These are phyloP conservation scores for Chrysoporthe puriensis DNA, from an alignment of 2,329 filamentous ascomycete species.

Conservation along the genomic window DNA sequence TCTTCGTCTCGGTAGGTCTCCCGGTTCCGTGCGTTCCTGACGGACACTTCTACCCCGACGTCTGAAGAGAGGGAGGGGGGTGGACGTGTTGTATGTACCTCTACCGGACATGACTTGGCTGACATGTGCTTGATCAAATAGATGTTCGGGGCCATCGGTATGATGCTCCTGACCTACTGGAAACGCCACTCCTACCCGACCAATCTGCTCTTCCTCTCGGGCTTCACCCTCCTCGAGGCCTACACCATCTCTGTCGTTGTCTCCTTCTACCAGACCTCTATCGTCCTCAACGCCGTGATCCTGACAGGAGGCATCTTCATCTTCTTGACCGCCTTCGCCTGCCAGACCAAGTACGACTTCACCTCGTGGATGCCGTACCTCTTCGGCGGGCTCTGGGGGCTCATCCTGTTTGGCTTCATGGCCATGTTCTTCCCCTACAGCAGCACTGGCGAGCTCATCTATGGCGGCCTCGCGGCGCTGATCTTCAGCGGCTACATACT, in stretches of 20 bases:
- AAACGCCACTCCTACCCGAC: constrained; percentile 94
- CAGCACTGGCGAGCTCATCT: constrained; percentile 82
- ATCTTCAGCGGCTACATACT: constrained; percentile 95
- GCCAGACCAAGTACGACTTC: constrained; percentile 98
- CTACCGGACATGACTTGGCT: not conserved
- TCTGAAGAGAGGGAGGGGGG: not conserved
- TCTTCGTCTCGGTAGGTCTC: constrained; percentile 74
- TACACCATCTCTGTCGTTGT: constrained; percentile 93
- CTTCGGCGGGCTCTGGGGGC: constrained; percentile 85
- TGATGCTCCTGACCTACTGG: constrained; percentile 90
- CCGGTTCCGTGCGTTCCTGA: not conserved
- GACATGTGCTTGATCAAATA: constrained; percentile 37
- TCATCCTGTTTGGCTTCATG: constrained; percentile 94
- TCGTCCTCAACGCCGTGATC: constrained; percentile 88
- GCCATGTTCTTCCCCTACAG: constrained; percentile 83
- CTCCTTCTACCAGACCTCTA: constrained; percentile 80
- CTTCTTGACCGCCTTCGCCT: constrained; percentile 83
- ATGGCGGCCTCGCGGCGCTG: constrained; percentile 78
- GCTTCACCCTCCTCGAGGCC: constrained; percentile 89
- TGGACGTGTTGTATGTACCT: not conserved
- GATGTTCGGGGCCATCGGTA: constrained; percentile 79
- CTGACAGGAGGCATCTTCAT: constrained; percentile 85
- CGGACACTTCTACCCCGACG: not conserved
- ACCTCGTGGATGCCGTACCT: constrained; percentile 96
- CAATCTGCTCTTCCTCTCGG: constrained; percentile 88